These are phyloP conservation scores for Penicillium ucsense DNA, from an alignment of 495 filamentous ascomycete species.

Conservation along the genomic window DNA sequence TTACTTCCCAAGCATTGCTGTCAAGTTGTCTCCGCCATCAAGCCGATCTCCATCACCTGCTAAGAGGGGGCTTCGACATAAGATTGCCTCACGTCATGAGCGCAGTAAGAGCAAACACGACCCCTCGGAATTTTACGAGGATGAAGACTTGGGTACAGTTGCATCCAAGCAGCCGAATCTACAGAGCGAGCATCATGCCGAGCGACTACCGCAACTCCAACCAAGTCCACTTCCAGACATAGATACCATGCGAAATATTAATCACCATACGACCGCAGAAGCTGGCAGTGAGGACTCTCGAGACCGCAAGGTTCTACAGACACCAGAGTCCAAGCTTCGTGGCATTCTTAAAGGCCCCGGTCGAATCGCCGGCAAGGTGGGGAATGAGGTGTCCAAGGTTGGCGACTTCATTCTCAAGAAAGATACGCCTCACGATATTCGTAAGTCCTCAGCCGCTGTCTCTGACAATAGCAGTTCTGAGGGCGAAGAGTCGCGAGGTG, in stretches of 20 bases:
- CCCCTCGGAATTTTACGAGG: conserved; percentile 12
- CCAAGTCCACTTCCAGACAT: conserved; percentile 25
- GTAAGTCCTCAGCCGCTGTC: conserved; percentile 29
- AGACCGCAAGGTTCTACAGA: conserved; percentile 18
- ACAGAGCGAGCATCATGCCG: conserved; percentile 5
- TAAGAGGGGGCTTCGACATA: conserved; percentile 35
- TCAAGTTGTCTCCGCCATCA: conserved; percentile 42
- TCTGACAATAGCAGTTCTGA: conserved; percentile 39
- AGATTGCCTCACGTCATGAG: conserved; percentile 34
- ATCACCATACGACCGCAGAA: conserved; percentile 13
- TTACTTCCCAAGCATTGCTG: conserved; percentile 49
- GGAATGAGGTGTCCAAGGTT: conserved; percentile 47
- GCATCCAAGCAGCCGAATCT: conserved; percentile 9
- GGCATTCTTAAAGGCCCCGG: conserved; percentile 46
- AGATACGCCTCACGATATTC: conserved; percentile 23
- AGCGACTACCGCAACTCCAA: conserved; percentile 15
- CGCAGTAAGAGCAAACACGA: conserved; percentile 34
- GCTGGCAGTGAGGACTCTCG: conserved; percentile 9
- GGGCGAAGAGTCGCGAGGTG: conserved; percentile 25
- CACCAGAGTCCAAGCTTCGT: conserved; percentile 32
- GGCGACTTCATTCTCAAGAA: conserved; percentile 48
- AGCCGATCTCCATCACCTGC: conserved; percentile 44
- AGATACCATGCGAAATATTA: conserved; percentile 17
- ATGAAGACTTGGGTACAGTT: conserved; percentile 13
- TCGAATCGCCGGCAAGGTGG: conserved; percentile 44